phyloP scores from a whole-genome alignment of 805 yeast genomes.

The Suhomyces prunicola region DNA sequence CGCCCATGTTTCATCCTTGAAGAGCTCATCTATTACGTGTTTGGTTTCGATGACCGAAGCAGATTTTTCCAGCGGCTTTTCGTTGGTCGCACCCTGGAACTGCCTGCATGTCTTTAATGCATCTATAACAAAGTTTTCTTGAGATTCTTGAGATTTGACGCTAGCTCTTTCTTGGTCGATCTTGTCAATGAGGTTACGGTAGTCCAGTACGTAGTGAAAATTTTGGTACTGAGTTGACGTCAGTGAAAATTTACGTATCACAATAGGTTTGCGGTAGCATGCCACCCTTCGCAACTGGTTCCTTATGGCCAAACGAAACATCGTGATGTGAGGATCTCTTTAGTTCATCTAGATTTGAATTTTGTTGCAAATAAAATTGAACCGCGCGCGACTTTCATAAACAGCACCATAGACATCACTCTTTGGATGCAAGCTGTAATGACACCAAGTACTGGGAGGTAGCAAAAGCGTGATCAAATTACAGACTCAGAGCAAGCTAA shows the following conservation, averaged over 20 bases:
- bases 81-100: constrained; percentile 15
- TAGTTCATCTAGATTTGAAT: not conserved
- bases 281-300: not conserved
- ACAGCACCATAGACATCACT: not conserved
- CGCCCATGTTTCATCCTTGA: constrained; percentile 16
- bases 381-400: not conserved
- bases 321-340: not conserved
- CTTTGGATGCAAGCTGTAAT: no score
- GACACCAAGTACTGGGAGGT: no score
- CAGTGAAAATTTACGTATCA: not conserved
- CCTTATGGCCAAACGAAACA: not conserved
- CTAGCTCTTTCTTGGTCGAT: not conserved
- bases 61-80: constrained; percentile 15
- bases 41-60: constrained; percentile 2
- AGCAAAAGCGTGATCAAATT: no score
- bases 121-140: not conserved
- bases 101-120: constrained; percentile 3
- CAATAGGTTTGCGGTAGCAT: constrained; percentile 5
- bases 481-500: no score
- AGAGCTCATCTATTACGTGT: constrained; percentile 17
- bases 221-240: not conserved
- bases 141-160: not conserved
- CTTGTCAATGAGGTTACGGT: constrained; percentile 1
- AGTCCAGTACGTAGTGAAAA: constrained; percentile 4
- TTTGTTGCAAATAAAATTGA: not conserved